phyloP scores from a whole-genome alignment of 2,329 filamentous ascomycete genomes.

The Aspergillus ibericus region DNA sequence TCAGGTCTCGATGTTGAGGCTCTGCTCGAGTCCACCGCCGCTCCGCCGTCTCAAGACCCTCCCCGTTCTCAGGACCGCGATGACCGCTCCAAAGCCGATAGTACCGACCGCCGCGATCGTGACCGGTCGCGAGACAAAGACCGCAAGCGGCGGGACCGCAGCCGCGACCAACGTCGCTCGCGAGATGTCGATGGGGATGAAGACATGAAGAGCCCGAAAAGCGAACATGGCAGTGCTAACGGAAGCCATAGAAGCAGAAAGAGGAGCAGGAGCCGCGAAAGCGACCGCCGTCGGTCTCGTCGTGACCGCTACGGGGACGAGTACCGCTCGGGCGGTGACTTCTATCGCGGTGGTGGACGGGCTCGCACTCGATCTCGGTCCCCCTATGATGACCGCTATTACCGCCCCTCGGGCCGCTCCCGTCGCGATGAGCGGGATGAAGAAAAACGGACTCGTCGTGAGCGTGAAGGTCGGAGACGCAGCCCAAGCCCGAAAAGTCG shows the following conservation, averaged over 20 bases:
- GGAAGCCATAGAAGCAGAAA: slow-evolving; percentile 75
- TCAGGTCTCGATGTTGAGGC: slow-evolving; percentile 81
- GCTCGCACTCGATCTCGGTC: slow-evolving; percentile 72
- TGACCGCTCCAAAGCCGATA: slow-evolving; percentile 57
- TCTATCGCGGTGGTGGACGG: slow-evolving; percentile 65
- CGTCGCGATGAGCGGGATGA: slow-evolving; percentile 51
- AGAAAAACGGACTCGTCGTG: slow-evolving; percentile 53
- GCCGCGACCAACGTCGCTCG: slow-evolving; percentile 53
- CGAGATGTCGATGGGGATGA: slow-evolving; percentile 59
- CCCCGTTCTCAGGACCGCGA: slow-evolving; percentile 55
- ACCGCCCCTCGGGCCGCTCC: slow-evolving; percentile 52
- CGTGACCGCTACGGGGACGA: slow-evolving; percentile 61
- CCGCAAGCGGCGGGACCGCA: slow-evolving; percentile 60
- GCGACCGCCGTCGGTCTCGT: slow-evolving; percentile 71
- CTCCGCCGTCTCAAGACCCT: slow-evolving; percentile 45
- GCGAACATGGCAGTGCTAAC: slow-evolving; percentile 70
- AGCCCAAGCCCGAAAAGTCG: slow-evolving; percentile 41
- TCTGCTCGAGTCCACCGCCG: slow-evolving; percentile 80
- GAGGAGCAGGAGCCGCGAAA: slow-evolving; percentile 75
- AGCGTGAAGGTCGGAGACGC: slow-evolving; percentile 47
- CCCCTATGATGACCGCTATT: slow-evolving; percentile 61
- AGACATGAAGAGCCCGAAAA: slow-evolving; percentile 65
- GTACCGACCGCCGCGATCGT: slow-evolving; percentile 57
- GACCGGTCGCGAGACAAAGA: slow-evolving; percentile 61
- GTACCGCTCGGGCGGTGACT: slow-evolving; percentile 63